Base-by-base conservation (phyloP, 192 early-diverging fungal species). In the Diversispora epigaea region DNA sequence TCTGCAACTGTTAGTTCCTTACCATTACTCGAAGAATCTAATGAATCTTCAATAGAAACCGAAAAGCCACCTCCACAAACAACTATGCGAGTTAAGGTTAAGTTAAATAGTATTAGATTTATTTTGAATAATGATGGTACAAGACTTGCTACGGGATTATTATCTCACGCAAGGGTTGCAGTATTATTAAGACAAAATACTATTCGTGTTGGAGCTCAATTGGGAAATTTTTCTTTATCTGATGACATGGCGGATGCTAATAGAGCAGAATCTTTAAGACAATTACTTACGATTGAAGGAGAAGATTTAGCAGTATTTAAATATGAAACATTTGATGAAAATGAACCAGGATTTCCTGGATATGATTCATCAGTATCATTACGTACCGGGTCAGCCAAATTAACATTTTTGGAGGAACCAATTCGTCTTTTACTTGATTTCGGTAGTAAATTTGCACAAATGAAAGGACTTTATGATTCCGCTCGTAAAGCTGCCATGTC, bases 401-500 rank as follows among this genome's bases (percentile, higher is more conserved):
- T 97, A 55, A 91, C 88, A 3, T 98, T 94, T 79, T 74, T 95
- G 12, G 92, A 94, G 71, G 84, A 91, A 25, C 86, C 93, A 32
- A 81, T 95, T 52, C 76, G 79, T 22, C 85, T 91, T 57, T 79
- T 98, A 5, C 84, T 93, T 75, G 86, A 83, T 39, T 99, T 90
- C 77, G 86, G 94, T 2, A 91, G 87, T 69, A 90, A 96, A 75
- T 97, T 98, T 82, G 87, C 91, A 0, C 84, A 90, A 39, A 95
- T 98, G 93, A 91, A 96, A 71, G 85, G 84, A 39, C 68, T 96
- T 8, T 91, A 94, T 77, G 97, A 98, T 73, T 84, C 88, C n/a
- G 97, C 97, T 3, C 82, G 97, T 0, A 84, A 89, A 69, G 93
- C 95, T 0, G 93, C 95, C 5, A 83, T 92, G 4, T 84, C 93